Evolutionary conservation across 2,329 filamentous ascomycete genomes (phyloP).

Genomic region (Penicillium sp.): DNA sequence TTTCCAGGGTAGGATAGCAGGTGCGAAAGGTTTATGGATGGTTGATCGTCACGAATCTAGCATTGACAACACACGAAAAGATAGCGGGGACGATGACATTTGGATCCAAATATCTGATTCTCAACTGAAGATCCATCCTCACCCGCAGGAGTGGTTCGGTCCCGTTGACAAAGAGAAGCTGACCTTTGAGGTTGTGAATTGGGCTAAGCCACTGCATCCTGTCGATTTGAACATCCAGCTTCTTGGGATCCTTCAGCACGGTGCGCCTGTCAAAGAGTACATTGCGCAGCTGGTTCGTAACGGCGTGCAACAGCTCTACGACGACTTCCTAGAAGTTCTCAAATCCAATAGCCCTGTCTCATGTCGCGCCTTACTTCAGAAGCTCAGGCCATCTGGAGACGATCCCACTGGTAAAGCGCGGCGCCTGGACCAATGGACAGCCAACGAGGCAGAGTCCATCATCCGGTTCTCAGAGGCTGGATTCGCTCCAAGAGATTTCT

Average conservation of each 20-base stretch:
- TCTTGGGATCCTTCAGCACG: slow-evolving; percentile 57
- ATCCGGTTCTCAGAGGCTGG: slow-evolving; percentile 47
- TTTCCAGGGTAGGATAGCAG: slow-evolving; percentile 61
- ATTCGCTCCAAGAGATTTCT: slow-evolving; percentile 47
- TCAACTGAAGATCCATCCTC: slow-evolving; percentile 58
- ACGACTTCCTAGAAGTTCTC: slow-evolving; percentile 41
- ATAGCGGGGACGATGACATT: slow-evolving; percentile 28
- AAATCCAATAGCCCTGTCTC: slow-evolving; percentile 32
- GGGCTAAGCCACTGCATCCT: slow-evolving; percentile 46
- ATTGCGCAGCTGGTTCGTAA: slow-evolving; percentile 47
- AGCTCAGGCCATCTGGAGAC: slow-evolving; percentile 30
- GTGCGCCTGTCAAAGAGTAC: slow-evolving; percentile 47
- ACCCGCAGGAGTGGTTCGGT: slow-evolving; percentile 37
- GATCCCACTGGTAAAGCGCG: slow-evolving; percentile 23
- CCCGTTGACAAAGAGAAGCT: slow-evolving; percentile 47
- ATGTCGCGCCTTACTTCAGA: slow-evolving; percentile 41
- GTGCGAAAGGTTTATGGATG: slow-evolving; percentile 65
- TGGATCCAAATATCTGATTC: slow-evolving; percentile 61
- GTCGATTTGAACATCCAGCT: slow-evolving; percentile 57
- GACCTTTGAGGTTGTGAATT: slow-evolving; percentile 60
- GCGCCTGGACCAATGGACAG: slow-evolving; percentile 40
- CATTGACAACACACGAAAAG: slow-evolving; percentile 1
- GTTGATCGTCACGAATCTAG: slow-evolving; percentile 46
- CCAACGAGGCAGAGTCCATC: slow-evolving; percentile 36
- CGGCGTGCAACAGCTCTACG: slow-evolving; percentile 38